Percentiles rank a stretch among this genome's conserved stretches.
Evolutionary conservation across 2,329 filamentous ascomycete species (phyloP).

Genomic region (Ambrosiella xylebori): DNA sequence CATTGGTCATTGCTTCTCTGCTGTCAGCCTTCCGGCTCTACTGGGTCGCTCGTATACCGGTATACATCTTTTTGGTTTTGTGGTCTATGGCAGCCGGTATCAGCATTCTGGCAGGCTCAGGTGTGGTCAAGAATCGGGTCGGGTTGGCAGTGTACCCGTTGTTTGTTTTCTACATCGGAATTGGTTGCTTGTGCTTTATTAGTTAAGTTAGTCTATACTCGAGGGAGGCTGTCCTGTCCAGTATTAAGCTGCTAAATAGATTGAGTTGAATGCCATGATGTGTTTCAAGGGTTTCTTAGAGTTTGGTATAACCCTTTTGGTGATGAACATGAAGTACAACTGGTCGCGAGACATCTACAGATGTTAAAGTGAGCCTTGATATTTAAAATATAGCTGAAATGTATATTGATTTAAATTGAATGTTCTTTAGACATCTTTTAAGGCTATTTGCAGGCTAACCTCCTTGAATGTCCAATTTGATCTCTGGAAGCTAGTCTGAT

Average conservation of each 20-base stretch:
- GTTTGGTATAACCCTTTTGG: no score
- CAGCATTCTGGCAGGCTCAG: slow-evolving; percentile 87
- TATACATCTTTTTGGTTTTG: slow-evolving; percentile 72
- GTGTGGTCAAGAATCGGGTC: slow-evolving; percentile 87
- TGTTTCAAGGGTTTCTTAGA: no score
- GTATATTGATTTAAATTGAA: no score
- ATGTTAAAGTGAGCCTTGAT: no score
- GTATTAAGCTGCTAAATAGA: neutral
- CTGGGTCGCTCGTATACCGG: slow-evolving; percentile 68
- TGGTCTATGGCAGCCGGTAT: slow-evolving; percentile 94
- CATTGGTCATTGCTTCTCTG: slow-evolving; percentile 79
- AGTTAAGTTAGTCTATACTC: slow-evolving; percentile 36
- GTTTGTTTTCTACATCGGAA: slow-evolving; percentile 82
- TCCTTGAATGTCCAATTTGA: no score
- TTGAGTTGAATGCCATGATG: no score
- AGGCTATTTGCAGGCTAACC: no score
- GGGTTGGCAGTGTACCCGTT: slow-evolving; percentile 87
- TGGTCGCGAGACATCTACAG: no score
- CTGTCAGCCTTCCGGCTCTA: slow-evolving; percentile 70
- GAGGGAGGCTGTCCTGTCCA: neutral
- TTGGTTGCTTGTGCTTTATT: slow-evolving; percentile 94
- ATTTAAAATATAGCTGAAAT: no score
- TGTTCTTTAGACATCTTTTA: no score
- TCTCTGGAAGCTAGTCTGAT: no score
- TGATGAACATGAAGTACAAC: no score